A percentile compares a stretch with the other conserved stretches of the same genome.
Evolutionary conservation across 2,329 filamentous ascomycete genomes (phyloP).

Genomic region (Fusarium sarcochroum): DNA sequence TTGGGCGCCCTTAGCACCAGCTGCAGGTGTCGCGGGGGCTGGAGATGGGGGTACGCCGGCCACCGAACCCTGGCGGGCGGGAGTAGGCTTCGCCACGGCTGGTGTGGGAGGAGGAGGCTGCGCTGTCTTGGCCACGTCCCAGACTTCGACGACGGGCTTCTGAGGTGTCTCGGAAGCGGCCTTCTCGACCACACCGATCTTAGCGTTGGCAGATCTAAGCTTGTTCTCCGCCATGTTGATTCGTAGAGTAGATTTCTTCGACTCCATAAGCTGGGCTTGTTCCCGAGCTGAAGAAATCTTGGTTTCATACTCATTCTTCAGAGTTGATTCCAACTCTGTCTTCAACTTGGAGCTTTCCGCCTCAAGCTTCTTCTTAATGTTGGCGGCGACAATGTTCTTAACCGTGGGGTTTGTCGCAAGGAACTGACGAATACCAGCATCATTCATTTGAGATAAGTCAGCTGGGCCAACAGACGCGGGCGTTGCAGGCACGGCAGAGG

Average conservation of each 20-base stretch:
- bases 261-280: constrained; percentile 78
- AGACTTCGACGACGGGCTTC: constrained; percentile 87
- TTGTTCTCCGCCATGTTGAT: constrained; percentile 85
- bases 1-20: constrained; percentile 23
- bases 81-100: constrained; percentile 43
- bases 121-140: constrained; percentile 79
- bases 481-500: constrained; percentile 54
- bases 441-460: constrained; percentile 65
- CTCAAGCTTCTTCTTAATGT: constrained; percentile 79
- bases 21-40: constrained; percentile 41
- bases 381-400: constrained; percentile 70
- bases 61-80: constrained; percentile 42
- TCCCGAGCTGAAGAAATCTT: constrained; percentile 69
- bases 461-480: constrained; percentile 51
- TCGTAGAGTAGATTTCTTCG: constrained; percentile 80
- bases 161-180: constrained; percentile 89
- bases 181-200: constrained; percentile 82
- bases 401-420: constrained; percentile 69
- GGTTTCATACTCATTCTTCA: constrained; percentile 68
- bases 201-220: constrained; percentile 73
- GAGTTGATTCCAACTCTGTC: constrained; percentile 62
- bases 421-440: constrained; percentile 70
- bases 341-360: constrained; percentile 73
- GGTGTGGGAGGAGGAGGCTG: constrained; percentile 50
- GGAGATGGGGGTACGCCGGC: constrained; percentile 44